These are phyloP conservation scores for Volvariella volvacea DNA, from an alignment of 1,284 basidiomycete genomes.

Conservation along the genomic window DNA sequence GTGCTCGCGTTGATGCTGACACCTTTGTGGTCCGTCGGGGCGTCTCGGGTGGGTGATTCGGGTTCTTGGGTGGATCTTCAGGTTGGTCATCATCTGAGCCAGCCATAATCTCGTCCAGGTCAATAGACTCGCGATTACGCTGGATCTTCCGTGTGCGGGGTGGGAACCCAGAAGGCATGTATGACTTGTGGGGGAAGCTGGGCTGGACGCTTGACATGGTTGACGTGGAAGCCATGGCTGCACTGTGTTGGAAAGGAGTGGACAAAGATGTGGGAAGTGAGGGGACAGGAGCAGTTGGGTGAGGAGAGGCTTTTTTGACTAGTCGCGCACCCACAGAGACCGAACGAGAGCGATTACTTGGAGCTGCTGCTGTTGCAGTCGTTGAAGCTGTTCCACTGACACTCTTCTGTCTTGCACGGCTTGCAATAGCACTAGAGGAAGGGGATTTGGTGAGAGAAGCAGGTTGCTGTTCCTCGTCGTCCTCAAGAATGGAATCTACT, in stretches of 20 bases:
- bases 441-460: constrained; percentile 22
- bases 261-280: constrained; percentile 14
- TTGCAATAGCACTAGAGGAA: constrained; percentile 8
- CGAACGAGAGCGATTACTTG: constrained; percentile 28
- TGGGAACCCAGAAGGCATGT: constrained; percentile 22
- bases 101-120: constrained; percentile 68
- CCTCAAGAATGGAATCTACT: constrained; percentile 57
- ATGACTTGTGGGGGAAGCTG: constrained; percentile 10
- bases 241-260: constrained; percentile 7
- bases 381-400: constrained; percentile 19
- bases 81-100: constrained; percentile 54
- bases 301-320: constrained; percentile 16
- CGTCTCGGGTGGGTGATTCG: constrained; percentile 18
- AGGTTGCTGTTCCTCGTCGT: constrained; percentile 39
- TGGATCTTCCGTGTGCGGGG: constrained; percentile 43
- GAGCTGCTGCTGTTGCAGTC: constrained; percentile 13
- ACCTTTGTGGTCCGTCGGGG: constrained; percentile 17
- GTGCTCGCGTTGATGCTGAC: constrained; percentile 47
- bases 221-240: constrained; percentile 10
- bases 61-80: constrained; percentile 18
- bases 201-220: constrained; percentile 12
- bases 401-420: constrained; percentile 26
- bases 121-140: constrained; percentile 58
- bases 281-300: constrained; percentile 16
- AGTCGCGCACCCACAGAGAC: constrained; percentile 15